Evolutionary conservation across 2,329 filamentous ascomycete genomes (phyloP).

Genomic region (Ophidiomyces ophidiicola): DNA sequence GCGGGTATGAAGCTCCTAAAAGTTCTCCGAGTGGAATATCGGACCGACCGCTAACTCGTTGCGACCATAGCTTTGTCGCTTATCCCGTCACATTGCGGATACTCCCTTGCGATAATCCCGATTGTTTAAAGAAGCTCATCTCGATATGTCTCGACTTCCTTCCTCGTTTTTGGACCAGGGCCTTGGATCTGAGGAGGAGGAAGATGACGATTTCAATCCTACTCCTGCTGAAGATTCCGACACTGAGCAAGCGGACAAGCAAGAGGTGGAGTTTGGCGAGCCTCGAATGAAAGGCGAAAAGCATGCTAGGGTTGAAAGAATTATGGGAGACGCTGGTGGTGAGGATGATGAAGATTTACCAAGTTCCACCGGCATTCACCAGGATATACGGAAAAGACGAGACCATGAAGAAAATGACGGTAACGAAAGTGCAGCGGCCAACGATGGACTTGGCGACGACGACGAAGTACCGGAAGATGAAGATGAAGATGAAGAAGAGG

Average conservation of each 20-base stretch:
- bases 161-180: slow-evolving; percentile 40
- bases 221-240: slow-evolving; percentile 61
- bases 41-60: too few species aligned
- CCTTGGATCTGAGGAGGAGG: slow-evolving; percentile 52
- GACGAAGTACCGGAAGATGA: slow-evolving; percentile 34
- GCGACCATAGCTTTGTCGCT: too few species aligned
- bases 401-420: slow-evolving; percentile 39
- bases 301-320: slow-evolving; percentile 25
- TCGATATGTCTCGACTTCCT: slow-evolving; percentile 22
- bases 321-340: slow-evolving; percentile 38
- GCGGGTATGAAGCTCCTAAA: too few species aligned
- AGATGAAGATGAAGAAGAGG: slow-evolving; percentile 39
- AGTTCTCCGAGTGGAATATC: too few species aligned
- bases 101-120: background rate
- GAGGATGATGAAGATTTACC: slow-evolving; percentile 26
- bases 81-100: too few species aligned
- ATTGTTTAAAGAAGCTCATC: background rate
- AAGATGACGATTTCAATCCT: slow-evolving; percentile 87
- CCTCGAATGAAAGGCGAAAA: slow-evolving; percentile 19
- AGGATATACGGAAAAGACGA: slow-evolving; percentile 25
- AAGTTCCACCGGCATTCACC: slow-evolving; percentile 22
- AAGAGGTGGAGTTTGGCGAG: slow-evolving; percentile 18
- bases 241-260: slow-evolving; percentile 44
- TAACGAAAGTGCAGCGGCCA: slow-evolving; percentile 41
- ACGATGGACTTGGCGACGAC: slow-evolving; percentile 46